Base-by-base conservation (phyloP, 2,329 filamentous ascomycete genomes). In the Rhynchosporium secalis region DNA sequence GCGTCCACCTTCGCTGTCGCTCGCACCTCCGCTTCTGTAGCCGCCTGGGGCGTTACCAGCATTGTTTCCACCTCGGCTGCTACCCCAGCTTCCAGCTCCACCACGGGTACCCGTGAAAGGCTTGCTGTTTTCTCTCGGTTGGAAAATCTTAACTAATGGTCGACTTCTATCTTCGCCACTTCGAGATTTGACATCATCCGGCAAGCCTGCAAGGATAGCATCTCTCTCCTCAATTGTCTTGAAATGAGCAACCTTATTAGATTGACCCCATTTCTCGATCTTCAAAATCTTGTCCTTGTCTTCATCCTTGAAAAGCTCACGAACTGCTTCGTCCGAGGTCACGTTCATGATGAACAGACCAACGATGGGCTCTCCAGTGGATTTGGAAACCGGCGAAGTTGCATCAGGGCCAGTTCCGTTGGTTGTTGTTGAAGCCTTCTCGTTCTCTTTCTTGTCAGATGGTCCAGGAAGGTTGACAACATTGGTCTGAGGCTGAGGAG, bases 261-360 rank as follows among this genome's bases (percentile, higher is more conserved):
- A 86, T 72, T 86, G 86, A 43, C 88, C 88, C 79, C 87, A 90
- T 77, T 91, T 93, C 72, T 92, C 88, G 56, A 94, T 82, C 76
- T 87, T 88, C 60, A 85, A 76, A 67, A 97, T 91, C 79, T 96
- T 97, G 38, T 84, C 74, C 73, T 86, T 88, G 73, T 97, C 92
- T 71, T 96, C 91, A 12, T 95, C 87, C 1, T 86, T 81, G 73
- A 99, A 94, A 29, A 96, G 81, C 40, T 91, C 87, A 61, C 89
- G 88, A 43, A 91, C 89, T 64, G 93, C 90, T 38, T 96, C 91
- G 68, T 94, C 91, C 59, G 85, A 89, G 71, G 87, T 90, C 28
- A 93, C 87, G 72, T 93, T 93, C 78, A 90, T 91, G 64, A 99
- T 87, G 76, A 97, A 99, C 26, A 99, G 84, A 55, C 91, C 94